phyloP scores from a whole-genome alignment of 345 rosid genomes.

The Psidium friedrichsthalianum region DNA sequence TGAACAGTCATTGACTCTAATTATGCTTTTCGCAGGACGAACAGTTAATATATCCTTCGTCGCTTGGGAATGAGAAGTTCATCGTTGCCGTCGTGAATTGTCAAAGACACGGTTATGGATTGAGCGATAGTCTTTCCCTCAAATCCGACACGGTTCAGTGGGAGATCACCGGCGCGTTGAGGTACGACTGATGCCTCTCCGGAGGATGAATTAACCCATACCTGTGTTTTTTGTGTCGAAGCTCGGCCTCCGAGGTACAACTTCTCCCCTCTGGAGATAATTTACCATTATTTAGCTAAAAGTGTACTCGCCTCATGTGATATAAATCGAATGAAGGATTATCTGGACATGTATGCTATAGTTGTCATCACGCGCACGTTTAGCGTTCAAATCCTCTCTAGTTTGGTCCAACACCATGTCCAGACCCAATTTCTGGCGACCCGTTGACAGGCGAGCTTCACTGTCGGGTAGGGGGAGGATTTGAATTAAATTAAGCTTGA shows the following conservation, averaged over 20 bases:
- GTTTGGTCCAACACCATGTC: neutral
- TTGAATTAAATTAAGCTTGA: neutral
- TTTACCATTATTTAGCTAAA: neutral
- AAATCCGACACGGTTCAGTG: slow-evolving; percentile 29
- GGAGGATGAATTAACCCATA: neutral
- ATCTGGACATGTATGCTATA: neutral
- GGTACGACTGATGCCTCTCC: slow-evolving; percentile 10
- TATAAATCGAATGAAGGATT: neutral
- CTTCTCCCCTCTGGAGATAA: neutral
- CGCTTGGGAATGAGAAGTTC: slow-evolving; percentile 66
- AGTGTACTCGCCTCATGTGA: neutral
- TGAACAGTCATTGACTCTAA: neutral
- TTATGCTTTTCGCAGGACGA: slow-evolving; percentile 45
- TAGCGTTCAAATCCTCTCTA: neutral
- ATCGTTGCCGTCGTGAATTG: slow-evolving; percentile 59
- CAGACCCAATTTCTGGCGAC: neutral
- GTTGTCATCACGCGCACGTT: neutral
- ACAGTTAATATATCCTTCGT: slow-evolving; percentile 71
- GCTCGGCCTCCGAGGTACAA: neutral
- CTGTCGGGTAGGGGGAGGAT: neutral
- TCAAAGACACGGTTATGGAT: slow-evolving; percentile 13
- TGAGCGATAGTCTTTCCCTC: neutral
- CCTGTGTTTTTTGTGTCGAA: neutral
- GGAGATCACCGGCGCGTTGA: slow-evolving; percentile 86
- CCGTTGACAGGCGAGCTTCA: neutral